Percentiles rank a stretch among this genome's conserved stretches.
Evolutionary conservation across 2,329 filamentous ascomycete species (phyloP).

Genomic region (Pseudocercospora vitis): DNA sequence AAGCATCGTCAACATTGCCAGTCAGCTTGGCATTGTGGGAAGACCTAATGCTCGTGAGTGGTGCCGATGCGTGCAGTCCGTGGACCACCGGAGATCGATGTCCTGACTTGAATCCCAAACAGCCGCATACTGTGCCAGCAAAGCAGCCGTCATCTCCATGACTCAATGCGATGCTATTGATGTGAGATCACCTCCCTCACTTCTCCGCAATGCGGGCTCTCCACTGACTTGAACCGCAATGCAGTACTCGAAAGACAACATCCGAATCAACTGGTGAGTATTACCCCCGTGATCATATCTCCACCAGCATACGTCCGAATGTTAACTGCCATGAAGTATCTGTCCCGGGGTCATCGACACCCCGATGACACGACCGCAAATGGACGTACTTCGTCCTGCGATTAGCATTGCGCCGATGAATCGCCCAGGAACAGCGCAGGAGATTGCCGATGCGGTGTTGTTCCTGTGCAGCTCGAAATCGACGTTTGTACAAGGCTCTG

Average conservation of each 20-base stretch:
- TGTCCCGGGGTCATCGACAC: slow-evolving; percentile 51
- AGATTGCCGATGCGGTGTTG: slow-evolving; percentile 50
- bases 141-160: slow-evolving; percentile 49
- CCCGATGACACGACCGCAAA: slow-evolving; percentile 46
- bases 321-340: slow-evolving; percentile 36
- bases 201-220: neutral
- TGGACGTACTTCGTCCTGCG: slow-evolving; percentile 33
- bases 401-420: slow-evolving; percentile 41
- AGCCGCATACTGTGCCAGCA: slow-evolving; percentile 51
- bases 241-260: slow-evolving; percentile 49
- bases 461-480: slow-evolving; percentile 50
- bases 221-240: neutral
- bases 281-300: neutral
- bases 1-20: slow-evolving; percentile 50
- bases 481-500: slow-evolving; percentile 48
- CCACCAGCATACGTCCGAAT: neutral
- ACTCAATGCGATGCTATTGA: slow-evolving; percentile 53
- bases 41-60: slow-evolving; percentile 46
- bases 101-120: neutral
- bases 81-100: too few species aligned
- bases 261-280: slow-evolving; percentile 44
- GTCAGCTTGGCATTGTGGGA: slow-evolving; percentile 46
- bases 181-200: slow-evolving; percentile 31
- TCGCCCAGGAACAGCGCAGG: slow-evolving; percentile 47
- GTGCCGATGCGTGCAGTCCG: neutral